Evolutionary conservation across 306 rosid species (phyloP).

Genomic region (Trichosanthes truncata): DNA sequence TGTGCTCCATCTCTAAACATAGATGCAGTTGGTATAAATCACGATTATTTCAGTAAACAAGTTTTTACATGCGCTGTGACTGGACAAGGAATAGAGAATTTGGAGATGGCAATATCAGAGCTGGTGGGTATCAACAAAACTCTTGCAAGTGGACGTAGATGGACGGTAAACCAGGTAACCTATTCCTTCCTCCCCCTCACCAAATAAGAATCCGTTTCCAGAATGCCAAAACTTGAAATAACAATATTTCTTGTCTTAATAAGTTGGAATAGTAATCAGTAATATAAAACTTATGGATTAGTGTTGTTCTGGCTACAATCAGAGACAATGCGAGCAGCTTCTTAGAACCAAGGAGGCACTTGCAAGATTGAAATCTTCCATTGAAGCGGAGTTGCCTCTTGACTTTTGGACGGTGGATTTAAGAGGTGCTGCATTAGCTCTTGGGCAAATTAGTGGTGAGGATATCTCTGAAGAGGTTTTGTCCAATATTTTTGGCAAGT

Average conservation of each 20-base stretch:
- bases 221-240: not conserved
- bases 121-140: slow-evolving; percentile 61
- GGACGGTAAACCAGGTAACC: slow-evolving; percentile 88
- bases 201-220: not conserved
- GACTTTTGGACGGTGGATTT: slow-evolving; percentile 97
- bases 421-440: slow-evolving; percentile 78
- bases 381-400: slow-evolving; percentile 68
- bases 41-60: slow-evolving; percentile 38
- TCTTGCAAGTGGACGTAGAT: slow-evolving; percentile 62
- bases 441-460: slow-evolving; percentile 87
- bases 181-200: not conserved
- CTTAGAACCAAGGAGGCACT: slow-evolving; percentile 83
- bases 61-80: slow-evolving; percentile 84
- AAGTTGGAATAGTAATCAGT: not conserved
- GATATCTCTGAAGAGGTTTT: slow-evolving; percentile 89
- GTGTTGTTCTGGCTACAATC: slow-evolving; percentile 15
- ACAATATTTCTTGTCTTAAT: not conserved
- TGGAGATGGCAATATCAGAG: slow-evolving; percentile 69
- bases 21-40: slow-evolving; percentile 24
- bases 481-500: slow-evolving; percentile 76
- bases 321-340: slow-evolving; percentile 98
- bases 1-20: slow-evolving; percentile 35
- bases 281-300: slow-evolving; percentile 1
- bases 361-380: slow-evolving; percentile 55
- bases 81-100: slow-evolving; percentile 74